Conservation (phyloP, 1,284 basidiomycete species). For the Cryptococcus hybrid region DNA sequence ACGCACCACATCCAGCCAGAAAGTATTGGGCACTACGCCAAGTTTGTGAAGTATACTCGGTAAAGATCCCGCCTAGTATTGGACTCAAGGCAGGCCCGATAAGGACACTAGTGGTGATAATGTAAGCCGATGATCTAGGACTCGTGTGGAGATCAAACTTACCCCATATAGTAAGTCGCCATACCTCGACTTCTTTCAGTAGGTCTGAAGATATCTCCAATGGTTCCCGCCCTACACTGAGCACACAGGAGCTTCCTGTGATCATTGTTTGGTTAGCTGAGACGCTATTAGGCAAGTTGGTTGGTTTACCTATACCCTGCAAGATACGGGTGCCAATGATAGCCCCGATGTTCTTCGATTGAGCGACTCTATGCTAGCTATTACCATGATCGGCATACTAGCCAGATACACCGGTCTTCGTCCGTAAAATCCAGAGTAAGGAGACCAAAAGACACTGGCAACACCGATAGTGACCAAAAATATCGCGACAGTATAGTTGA, state of each 20-base stretch:
- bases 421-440: slow-evolving; percentile 60
- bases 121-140: neutral
- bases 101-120: slow-evolving; percentile 10
- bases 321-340: slow-evolving; percentile 64
- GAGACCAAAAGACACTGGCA: slow-evolving; percentile 57
- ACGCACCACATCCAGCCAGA: slow-evolving; percentile 52
- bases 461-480: slow-evolving; percentile 49
- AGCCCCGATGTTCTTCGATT: slow-evolving; percentile 53
- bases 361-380: slow-evolving; percentile 61
- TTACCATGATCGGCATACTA: slow-evolving; percentile 61
- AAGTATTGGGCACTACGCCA: slow-evolving; percentile 67
- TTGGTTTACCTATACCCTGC: slow-evolving; percentile 61
- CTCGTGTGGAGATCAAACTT: slow-evolving; percentile 18
- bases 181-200: slow-evolving; percentile 64
- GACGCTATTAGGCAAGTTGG: neutral
- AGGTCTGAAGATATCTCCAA: slow-evolving; percentile 62
- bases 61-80: slow-evolving; percentile 47
- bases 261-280: neutral
- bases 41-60: slow-evolving; percentile 43
- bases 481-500: slow-evolving; percentile 58
- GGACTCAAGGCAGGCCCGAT: slow-evolving; percentile 47
- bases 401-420: slow-evolving; percentile 61
- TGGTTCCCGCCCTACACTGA: slow-evolving; percentile 61
- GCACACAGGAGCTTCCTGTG: slow-evolving; percentile 49
- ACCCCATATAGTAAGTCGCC: slow-evolving; percentile 62